These are phyloP conservation scores for Rosa chinensis DNA, from an alignment of 306 rosid species.

Conservation along the genomic window DNA sequence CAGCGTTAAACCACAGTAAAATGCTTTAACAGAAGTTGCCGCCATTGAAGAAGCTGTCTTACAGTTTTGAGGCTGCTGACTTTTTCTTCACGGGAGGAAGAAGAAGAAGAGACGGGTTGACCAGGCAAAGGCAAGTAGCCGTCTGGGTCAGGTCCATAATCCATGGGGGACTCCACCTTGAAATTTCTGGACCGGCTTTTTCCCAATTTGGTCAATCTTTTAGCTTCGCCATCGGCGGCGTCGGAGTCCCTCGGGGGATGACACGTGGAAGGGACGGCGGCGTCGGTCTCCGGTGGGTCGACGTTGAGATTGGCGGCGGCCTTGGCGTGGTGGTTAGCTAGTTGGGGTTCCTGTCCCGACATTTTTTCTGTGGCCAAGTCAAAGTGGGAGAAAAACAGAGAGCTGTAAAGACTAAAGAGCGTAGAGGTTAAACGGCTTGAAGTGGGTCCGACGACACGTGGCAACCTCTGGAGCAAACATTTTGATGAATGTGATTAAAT, in stretches of 20 bases:
- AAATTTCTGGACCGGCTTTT: constrained; percentile 70
- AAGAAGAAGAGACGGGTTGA: constrained; percentile 42
- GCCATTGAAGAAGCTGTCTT: constrained; percentile 34
- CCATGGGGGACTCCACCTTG: constrained; percentile 71
- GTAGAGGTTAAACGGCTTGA: too few species aligned
- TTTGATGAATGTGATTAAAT: too few species aligned
- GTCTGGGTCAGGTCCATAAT: constrained; percentile 71
- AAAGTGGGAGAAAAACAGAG: too few species aligned
- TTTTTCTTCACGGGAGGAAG: constrained; percentile 90
- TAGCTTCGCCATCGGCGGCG: constrained; percentile 58
- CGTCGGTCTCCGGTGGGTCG: constrained; percentile 73
- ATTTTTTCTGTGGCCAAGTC: constrained; percentile 15
- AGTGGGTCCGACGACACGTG: too few species aligned
- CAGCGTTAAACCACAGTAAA: not conserved
- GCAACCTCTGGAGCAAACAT: too few species aligned
- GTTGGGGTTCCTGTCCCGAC: constrained; percentile 36
- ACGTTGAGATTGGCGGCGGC: constrained; percentile 66
- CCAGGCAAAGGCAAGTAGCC: constrained; percentile 74
- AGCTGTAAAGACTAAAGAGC: too few species aligned
- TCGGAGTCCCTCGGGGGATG: constrained; percentile 53
- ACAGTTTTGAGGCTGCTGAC: constrained; percentile 98
- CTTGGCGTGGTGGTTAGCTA: constrained; percentile 38
- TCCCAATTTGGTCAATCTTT: constrained; percentile 57
- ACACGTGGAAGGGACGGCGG: constrained; percentile 41
- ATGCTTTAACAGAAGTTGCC: not conserved